Conservation (phyloP, 1,284 basidiomycete species). For the Wolfiporia cocos region DNA sequence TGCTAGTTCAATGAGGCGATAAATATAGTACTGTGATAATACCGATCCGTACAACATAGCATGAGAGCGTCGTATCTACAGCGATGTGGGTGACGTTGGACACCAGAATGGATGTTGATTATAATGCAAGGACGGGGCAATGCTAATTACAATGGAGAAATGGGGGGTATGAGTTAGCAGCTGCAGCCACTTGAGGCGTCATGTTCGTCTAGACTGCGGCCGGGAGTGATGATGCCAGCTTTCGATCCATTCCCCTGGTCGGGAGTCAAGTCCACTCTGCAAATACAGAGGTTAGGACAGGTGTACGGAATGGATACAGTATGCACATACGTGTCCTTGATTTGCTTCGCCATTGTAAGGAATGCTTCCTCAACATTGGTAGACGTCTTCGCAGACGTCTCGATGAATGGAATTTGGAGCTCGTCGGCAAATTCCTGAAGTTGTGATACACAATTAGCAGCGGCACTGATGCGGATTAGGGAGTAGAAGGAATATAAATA, state of each 20-base stretch:
- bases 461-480: background rate
- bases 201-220: conserved; percentile 20
- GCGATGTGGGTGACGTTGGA: too few relatives aligned
- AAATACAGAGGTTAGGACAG: conserved; percentile 2
- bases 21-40: too few relatives aligned
- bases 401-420: conserved; percentile 91
- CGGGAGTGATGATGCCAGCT: conserved; percentile 20
- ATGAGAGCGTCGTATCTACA: too few relatives aligned
- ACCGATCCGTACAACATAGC: too few relatives aligned
- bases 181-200: conserved; percentile 20
- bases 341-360: conserved; percentile 97
- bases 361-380: conserved; percentile 99
- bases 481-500: conserved; percentile 18
- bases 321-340: conserved; percentile 76
- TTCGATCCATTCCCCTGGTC: conserved; percentile 20
- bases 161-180: conserved; percentile 23
- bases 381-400: conserved; percentile 98
- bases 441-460: background rate
- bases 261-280: conserved; percentile 22
- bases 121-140: too few relatives aligned
- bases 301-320: conserved; percentile 13
- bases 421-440: conserved; percentile 90
- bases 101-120: too few relatives aligned
- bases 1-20: too few relatives aligned
- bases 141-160: too few relatives aligned